These are phyloP conservation scores for Seiridium cupressi DNA, from an alignment of 2,329 filamentous ascomycete genomes.

Conservation along the genomic window DNA sequence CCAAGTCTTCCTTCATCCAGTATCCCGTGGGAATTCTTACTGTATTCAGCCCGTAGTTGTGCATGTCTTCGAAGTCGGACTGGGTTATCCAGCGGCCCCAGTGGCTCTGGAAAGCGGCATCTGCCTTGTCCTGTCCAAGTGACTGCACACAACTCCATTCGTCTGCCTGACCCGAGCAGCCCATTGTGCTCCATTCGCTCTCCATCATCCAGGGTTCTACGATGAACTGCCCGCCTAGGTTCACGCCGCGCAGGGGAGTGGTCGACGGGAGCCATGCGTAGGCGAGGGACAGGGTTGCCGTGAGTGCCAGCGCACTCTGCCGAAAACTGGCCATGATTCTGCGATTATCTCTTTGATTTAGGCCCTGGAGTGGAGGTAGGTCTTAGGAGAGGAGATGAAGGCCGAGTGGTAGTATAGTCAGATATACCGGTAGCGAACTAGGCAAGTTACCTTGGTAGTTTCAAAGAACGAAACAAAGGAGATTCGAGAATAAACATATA, in stretches of 20 bases:
- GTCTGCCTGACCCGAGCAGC: conserved; percentile 38
- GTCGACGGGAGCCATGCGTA: not conserved
- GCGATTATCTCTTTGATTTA: not conserved
- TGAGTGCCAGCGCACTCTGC: not conserved
- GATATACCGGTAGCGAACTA: too few species aligned
- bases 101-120: conserved; percentile 42
- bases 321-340: not conserved
- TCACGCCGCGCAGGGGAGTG: conserved; percentile 35
- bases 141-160: conserved; percentile 47
- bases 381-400: too few species aligned
- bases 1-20: conserved; percentile 47
- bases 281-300: not conserved
- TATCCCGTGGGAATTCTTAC: conserved; percentile 49
- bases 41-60: conserved; percentile 43
- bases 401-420: too few species aligned
- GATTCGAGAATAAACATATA: too few species aligned
- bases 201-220: conserved; percentile 49
- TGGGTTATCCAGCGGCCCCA: conserved; percentile 48
- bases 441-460: too few species aligned
- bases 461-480: too few species aligned
- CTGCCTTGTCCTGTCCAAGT: conserved; percentile 42
- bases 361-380: not conserved
- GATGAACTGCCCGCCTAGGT: conserved; percentile 49
- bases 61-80: conserved; percentile 42
- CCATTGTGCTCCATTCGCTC: conserved; percentile 41